Conservation (phyloP, 352 stramenopile species). For the Globisporangium apiculatum region DNA sequence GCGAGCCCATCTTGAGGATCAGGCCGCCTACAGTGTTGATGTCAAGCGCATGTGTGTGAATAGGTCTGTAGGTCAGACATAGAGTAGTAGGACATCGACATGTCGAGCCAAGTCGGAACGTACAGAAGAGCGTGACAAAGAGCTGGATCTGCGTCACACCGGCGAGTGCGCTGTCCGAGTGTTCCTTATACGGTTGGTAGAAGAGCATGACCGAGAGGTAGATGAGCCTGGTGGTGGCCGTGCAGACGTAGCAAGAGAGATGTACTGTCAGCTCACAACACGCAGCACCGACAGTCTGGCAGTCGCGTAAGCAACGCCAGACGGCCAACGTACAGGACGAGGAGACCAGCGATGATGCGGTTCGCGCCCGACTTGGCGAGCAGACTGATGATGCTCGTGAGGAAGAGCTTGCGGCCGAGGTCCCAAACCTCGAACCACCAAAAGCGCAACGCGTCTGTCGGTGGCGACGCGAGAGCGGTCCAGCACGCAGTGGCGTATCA, state of each 20-base stretch:
- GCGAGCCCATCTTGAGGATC: conserved; percentile 56
- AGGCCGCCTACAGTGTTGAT: conserved; percentile 32
- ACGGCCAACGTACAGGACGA: conserved; percentile 37
- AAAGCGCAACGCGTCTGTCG: conserved; percentile 44
- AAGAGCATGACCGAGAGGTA: conserved; percentile 75
- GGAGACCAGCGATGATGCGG: conserved; percentile 58
- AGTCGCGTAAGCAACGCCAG: background rate
- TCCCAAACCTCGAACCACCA: conserved; percentile 83
- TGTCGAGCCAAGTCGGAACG: background rate
- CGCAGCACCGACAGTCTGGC: background rate
- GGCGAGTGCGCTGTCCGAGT: conserved; percentile 54
- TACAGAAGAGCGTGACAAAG: conserved; percentile 77
- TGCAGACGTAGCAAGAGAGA: background rate
- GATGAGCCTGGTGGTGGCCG: conserved; percentile 32
- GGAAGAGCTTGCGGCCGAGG: conserved; percentile 55
- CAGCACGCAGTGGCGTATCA: too few relatives aligned
- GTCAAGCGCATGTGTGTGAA: conserved; percentile 1
- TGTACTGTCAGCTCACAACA: background rate
- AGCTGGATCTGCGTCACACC: conserved; percentile 66
- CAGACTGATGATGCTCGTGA: conserved; percentile 62
- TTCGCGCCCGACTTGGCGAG: conserved; percentile 58
- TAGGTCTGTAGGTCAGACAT: background rate
- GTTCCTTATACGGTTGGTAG: conserved; percentile 56
- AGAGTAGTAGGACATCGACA: too few relatives aligned
- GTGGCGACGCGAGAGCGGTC: too few relatives aligned